phyloP scores from a whole-genome alignment of 2,329 filamentous ascomycete genomes.

The Ceratocystis cacaofunesta region DNA sequence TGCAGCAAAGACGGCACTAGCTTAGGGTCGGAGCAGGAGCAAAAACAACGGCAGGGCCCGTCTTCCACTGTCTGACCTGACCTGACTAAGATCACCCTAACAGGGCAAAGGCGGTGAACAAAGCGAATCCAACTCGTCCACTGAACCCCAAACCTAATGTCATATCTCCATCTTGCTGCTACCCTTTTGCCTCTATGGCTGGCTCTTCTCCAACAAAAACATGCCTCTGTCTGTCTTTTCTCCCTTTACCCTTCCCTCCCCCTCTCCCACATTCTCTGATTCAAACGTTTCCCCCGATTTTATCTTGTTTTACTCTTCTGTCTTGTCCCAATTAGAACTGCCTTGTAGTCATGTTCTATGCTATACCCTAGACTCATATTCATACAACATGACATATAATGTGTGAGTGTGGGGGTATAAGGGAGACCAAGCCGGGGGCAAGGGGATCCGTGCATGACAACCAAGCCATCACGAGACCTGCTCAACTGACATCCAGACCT shows the following conservation, averaged over 20 bases:
- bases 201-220: too few relatives aligned
- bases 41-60: too few relatives aligned
- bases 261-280: not conserved
- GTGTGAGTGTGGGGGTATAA: not conserved
- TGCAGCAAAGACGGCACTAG: too few relatives aligned
- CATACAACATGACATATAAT: not conserved
- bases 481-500: constrained; percentile 19
- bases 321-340: too few relatives aligned
- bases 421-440: not conserved
- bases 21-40: too few relatives aligned
- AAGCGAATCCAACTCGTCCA: too few relatives aligned
- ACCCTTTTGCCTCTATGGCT: too few relatives aligned
- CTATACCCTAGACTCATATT: not conserved
- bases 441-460: constrained; percentile 3
- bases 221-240: not conserved
- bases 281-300: not conserved
- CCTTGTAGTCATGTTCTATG: not conserved
- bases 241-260: not conserved
- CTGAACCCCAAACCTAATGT: too few relatives aligned
- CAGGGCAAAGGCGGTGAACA: too few relatives aligned
- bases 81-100: too few relatives aligned
- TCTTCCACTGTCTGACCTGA: too few relatives aligned
- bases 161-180: too few relatives aligned
- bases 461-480: not conserved
- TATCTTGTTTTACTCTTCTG: not conserved